Conservation (phyloP, 352 stramenopile genomes). For the Saprolegnia parasitica region DNA sequence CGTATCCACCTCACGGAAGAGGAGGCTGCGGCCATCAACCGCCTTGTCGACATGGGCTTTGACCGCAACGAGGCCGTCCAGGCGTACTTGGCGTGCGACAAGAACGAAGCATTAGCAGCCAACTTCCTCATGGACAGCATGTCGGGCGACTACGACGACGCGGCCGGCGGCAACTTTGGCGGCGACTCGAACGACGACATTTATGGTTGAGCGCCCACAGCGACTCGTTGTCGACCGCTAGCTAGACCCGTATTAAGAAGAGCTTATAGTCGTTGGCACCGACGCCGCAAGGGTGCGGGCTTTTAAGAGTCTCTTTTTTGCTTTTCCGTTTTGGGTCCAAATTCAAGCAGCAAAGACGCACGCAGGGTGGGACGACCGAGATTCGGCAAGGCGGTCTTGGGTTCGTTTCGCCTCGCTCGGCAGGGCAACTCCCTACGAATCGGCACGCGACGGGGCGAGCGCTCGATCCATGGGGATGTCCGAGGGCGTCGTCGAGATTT, state of each 20-base stretch:
- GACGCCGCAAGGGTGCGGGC: too few species aligned
- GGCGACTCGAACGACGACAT: slow-evolving; percentile 81
- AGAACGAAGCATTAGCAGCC: slow-evolving; percentile 98
- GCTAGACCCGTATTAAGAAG: not conserved
- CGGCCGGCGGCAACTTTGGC: slow-evolving; percentile 27
- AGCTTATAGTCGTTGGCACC: not conserved
- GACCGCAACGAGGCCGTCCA: slow-evolving; percentile 91
- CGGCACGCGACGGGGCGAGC: too few species aligned
- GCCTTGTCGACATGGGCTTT: slow-evolving; percentile 84
- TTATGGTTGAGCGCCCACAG: slow-evolving; percentile 53
- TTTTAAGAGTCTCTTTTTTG: too few species aligned
- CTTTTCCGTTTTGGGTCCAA: too few species aligned
- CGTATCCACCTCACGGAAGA: slow-evolving; percentile 79
- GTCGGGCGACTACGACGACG: slow-evolving; percentile 35
- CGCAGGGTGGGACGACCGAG: too few species aligned
- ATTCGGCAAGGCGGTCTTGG: too few species aligned
- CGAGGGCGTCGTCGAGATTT: too few species aligned
- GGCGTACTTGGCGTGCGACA: slow-evolving; percentile 98
- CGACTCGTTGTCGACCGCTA: not conserved
- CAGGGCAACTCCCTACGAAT: too few species aligned
- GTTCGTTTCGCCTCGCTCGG: too few species aligned
- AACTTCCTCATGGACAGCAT: slow-evolving; percentile 98
- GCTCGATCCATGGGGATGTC: too few species aligned
- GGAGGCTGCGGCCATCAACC: slow-evolving; percentile 67
- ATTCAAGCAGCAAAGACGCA: too few species aligned